Evolutionary conservation across 768 basidiomycete species (phyloP).

Genomic region (Tulasnella sp.): DNA sequence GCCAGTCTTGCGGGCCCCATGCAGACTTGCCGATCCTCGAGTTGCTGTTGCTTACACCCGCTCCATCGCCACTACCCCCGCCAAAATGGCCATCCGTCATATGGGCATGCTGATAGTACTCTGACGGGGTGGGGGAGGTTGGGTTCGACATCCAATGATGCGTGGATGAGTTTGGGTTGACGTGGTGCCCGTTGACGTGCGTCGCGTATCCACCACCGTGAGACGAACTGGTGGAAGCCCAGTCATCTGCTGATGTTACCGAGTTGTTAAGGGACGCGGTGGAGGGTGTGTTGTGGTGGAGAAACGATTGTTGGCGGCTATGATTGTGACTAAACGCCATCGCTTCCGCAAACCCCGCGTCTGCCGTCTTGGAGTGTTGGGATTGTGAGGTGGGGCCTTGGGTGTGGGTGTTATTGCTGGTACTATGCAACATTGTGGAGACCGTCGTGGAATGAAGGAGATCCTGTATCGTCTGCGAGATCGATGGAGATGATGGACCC

Average conservation of each 20-base stretch:
- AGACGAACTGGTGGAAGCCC: slow-evolving; percentile 4
- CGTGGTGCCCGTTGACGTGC: neutral
- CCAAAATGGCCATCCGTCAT: neutral
- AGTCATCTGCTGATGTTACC: slow-evolving; percentile 8
- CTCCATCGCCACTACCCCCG: neutral
- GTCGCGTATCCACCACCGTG: neutral
- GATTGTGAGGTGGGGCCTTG: neutral
- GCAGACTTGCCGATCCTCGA: slow-evolving; percentile 18
- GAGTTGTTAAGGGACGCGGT: slow-evolving; percentile 12
- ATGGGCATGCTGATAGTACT: slow-evolving; percentile 6
- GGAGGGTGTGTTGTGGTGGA: slow-evolving; percentile 3
- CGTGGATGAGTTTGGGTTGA: slow-evolving; percentile 7
- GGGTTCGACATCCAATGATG: slow-evolving; percentile 11
- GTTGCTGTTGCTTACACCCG: neutral
- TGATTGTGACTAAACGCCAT: neutral
- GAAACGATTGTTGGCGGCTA: neutral
- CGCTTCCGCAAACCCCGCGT: neutral
- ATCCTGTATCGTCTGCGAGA: slow-evolving; percentile 8
- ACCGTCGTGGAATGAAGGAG: neutral
- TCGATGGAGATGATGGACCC: neutral
- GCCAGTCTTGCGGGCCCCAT: slow-evolving; percentile 19
- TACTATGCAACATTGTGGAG: neutral
- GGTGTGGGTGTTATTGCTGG: neutral
- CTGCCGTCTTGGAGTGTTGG: neutral
- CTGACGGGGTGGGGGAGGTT: slow-evolving; percentile 12